Evolutionary conservation across 2,329 filamentous ascomycete species (phyloP).

Genomic region (Colletotrichum sp.): DNA sequence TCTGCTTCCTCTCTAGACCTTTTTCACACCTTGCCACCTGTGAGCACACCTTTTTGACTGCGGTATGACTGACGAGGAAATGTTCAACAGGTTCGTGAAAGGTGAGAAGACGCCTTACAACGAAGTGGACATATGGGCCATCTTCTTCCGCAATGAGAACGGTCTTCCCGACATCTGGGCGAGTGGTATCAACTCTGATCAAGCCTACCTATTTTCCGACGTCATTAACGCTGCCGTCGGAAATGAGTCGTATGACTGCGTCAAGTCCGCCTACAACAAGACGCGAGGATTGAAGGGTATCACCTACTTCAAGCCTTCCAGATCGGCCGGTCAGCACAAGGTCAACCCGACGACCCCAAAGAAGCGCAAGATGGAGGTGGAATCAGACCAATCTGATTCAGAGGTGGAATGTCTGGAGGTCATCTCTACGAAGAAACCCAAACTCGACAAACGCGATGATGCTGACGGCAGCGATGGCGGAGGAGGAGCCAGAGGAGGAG

Average conservation of each 20-base stretch:
- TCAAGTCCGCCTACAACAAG: background rate
- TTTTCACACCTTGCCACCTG: background rate
- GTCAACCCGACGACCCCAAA: background rate
- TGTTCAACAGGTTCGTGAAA: background rate
- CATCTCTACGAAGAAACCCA: background rate
- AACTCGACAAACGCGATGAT: background rate
- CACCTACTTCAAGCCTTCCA: background rate
- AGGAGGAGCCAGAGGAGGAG: background rate
- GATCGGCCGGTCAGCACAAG: background rate
- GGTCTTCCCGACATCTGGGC: background rate
- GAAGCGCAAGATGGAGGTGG: background rate
- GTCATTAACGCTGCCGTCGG: background rate
- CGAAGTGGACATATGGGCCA: background rate
- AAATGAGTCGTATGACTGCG: background rate
- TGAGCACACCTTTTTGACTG: background rate
- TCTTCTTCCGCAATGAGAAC: background rate
- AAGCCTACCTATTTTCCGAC: background rate
- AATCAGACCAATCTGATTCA: background rate
- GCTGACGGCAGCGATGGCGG: background rate
- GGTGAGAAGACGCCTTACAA: background rate
- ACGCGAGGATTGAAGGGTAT: background rate
- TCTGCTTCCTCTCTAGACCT: rapidly evolving
- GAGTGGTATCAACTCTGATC: background rate
- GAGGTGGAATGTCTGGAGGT: background rate
- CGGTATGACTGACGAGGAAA: background rate